Base-by-base conservation (phyloP, 169 alveolate genomes). In the Babesia gibsoni region DNA sequence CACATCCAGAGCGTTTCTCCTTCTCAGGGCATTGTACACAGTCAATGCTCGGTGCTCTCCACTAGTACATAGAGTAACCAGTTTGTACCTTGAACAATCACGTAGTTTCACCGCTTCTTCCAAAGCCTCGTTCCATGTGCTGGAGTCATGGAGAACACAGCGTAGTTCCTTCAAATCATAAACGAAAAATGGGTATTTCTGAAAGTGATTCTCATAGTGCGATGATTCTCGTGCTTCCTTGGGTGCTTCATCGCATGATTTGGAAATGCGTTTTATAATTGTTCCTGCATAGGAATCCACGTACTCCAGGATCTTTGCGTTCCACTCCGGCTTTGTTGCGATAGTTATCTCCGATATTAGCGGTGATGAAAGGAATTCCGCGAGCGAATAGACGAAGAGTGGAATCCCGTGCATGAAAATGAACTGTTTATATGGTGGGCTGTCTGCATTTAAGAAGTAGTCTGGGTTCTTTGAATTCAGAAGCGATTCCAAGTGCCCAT, bases 261-360 rank as follows among this genome's bases (percentile, higher is more conserved):
- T 39, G 54, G 2, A 30, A 4, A 20, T 23, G 3, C 8, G 10
- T 0, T 27, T 5, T 18, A 46, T 20, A 10, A 48, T 12, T 29
- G 25, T 6, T n/a, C 52, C 52, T 0, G 65, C 18, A 16, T 16
- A 25, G 3, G 59, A 18, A 27, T 61, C 72, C 0, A 75, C 48
- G 27, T 54, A 46, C 43, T 66, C 73, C 12, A 75, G 46, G 22
- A 75, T 58, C 53, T 73, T 58, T 27, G 20, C 32, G 30, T 59
- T 43, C 84, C 84, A 75, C 54, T 64, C 59, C 12, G 70, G 84
- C 58, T 59, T 65, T 4, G 87, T 66, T 0, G 67, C 74, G 7
- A 78, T 67, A 23, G 46, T 36, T 6, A 78, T 33, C 54, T 78
- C 82, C 36, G 41, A 45, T 20, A 78, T 50, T 16, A 37, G 12